Percentiles rank a stretch among this genome's conserved stretches.
phyloP scores from a whole-genome alignment of 2,329 filamentous ascomycete species.

The Ampelomyces quisqualis region DNA sequence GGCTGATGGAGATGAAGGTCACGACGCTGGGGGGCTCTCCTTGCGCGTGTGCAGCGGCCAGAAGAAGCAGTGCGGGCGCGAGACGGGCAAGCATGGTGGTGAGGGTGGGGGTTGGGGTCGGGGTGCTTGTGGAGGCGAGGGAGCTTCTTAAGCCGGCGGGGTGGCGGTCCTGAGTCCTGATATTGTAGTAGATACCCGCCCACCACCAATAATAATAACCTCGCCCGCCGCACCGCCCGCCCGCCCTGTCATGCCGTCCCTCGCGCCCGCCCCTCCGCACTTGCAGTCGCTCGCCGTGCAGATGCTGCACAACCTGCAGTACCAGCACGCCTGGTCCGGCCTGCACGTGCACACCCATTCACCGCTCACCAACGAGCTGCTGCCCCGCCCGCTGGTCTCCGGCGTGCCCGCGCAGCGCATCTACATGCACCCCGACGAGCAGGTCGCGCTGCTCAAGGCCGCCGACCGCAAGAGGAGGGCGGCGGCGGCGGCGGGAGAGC shows the following conservation, averaged over 20 bases:
- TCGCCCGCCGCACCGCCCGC: conserved; percentile 7
- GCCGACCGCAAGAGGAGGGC: conserved; percentile 51
- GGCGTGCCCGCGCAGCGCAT: conserved; percentile 71
- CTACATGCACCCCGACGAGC: conserved; percentile 81
- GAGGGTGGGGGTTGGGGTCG: neutral
- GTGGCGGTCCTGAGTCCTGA: too few relatives aligned
- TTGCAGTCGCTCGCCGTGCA: conserved; percentile 57
- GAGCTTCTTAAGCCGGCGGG: neutral
- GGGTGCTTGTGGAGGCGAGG: too few relatives aligned
- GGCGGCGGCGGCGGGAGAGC: conserved; percentile 34
- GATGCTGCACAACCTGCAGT: conserved; percentile 69
- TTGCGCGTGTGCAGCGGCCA: conserved; percentile 30
- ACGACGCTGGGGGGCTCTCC: conserved; percentile 13
- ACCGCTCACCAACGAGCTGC: conserved; percentile 41
- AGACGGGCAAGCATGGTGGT: conserved; percentile 27
- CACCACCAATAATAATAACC: conserved; percentile 33
- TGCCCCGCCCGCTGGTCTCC: conserved; percentile 65
- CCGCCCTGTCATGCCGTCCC: conserved; percentile 29
- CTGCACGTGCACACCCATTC: conserved; percentile 57
- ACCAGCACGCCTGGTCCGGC: conserved; percentile 74
- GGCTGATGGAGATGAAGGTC: conserved; percentile 13
- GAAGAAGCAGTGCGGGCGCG: conserved; percentile 27
- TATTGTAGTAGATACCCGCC: too few relatives aligned
- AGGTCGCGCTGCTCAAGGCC: conserved; percentile 68
- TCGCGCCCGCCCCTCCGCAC: conserved; percentile 29